Percentiles rank a stretch among this genome's conserved stretches.
Evolutionary conservation across 2,329 filamentous ascomycete species (phyloP).

Genomic region (Colletotrichum caudatum): DNA sequence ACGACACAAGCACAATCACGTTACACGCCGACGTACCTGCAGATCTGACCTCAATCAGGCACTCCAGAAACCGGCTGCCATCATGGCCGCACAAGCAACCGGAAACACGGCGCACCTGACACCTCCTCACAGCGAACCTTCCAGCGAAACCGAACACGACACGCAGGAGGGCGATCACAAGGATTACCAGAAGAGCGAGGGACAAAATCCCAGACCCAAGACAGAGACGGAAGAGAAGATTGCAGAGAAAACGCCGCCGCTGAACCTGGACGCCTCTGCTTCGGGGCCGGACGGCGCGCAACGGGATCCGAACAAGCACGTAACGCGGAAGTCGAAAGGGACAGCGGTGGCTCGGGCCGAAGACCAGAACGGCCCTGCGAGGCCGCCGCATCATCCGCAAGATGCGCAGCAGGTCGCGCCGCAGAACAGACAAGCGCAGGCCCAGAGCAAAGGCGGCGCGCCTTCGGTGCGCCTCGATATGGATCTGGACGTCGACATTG

Average conservation of each 20-base stretch:
- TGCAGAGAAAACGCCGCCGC: background rate
- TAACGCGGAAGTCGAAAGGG: background rate
- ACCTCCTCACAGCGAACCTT: background rate
- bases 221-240: conserved; percentile 18
- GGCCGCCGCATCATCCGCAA: background rate
- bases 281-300: background rate
- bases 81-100: conserved; percentile 7
- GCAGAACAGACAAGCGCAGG: conserved; percentile 23
- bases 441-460: conserved; percentile 22
- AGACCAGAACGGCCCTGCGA: too few species aligned
- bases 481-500: conserved; percentile 38
- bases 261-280: background rate
- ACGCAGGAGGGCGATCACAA: background rate
- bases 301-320: background rate
- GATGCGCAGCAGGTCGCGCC: conserved; percentile 8
- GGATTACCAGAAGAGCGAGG: too few species aligned
- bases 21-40: background rate
- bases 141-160: background rate
- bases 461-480: conserved; percentile 38
- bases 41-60: background rate
- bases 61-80: background rate
- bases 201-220: background rate
- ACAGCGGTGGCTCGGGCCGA: background rate
- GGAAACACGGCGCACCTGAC: background rate
- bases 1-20: background rate